These are phyloP conservation scores for Phytopythium helicoides DNA, from an alignment of 352 stramenopile species.

Conservation along the genomic window DNA sequence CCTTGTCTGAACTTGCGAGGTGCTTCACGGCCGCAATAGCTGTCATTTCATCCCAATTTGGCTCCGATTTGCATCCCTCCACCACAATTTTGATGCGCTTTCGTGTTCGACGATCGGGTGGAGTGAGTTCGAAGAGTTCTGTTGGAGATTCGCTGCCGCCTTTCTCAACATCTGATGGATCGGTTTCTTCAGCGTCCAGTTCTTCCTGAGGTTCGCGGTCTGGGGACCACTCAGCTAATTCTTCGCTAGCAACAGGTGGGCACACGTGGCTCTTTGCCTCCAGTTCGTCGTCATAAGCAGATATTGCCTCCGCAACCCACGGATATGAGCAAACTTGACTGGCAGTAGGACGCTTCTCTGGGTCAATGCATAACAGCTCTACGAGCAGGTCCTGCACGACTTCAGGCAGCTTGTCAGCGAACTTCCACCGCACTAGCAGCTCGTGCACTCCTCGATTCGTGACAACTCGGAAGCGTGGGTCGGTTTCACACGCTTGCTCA, in stretches of 20 bases:
- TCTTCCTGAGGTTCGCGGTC: conserved; percentile 26
- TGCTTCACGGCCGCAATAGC: too few species aligned
- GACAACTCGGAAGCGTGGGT: conserved; percentile 57
- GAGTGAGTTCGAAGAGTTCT: too few species aligned
- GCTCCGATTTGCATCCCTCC: neutral
- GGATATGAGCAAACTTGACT: conserved; percentile 32
- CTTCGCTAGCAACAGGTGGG: too few species aligned
- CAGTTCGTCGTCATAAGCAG: conserved; percentile 12
- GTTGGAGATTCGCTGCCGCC: neutral
- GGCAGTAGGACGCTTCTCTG: conserved; percentile 25
- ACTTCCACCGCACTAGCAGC: conserved; percentile 35
- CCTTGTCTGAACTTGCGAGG: too few species aligned
- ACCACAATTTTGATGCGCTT: conserved; percentile 25
- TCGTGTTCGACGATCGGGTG: too few species aligned
- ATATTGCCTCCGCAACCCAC: conserved; percentile 30
- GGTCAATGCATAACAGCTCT: conserved; percentile 35
- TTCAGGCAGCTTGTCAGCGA: conserved; percentile 25
- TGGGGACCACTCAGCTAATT: neutral
- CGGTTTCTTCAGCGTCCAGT: conserved; percentile 6
- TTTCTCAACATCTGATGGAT: neutral
- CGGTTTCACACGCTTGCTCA: conserved; percentile 31
- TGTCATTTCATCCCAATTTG: too few species aligned
- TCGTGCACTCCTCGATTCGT: conserved; percentile 29
- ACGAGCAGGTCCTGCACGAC: conserved; percentile 35
- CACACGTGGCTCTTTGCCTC: conserved; percentile 8